These are phyloP conservation scores for Candida hispaniensis DNA, from an alignment of 805 yeast genomes.

Conservation along the genomic window DNA sequence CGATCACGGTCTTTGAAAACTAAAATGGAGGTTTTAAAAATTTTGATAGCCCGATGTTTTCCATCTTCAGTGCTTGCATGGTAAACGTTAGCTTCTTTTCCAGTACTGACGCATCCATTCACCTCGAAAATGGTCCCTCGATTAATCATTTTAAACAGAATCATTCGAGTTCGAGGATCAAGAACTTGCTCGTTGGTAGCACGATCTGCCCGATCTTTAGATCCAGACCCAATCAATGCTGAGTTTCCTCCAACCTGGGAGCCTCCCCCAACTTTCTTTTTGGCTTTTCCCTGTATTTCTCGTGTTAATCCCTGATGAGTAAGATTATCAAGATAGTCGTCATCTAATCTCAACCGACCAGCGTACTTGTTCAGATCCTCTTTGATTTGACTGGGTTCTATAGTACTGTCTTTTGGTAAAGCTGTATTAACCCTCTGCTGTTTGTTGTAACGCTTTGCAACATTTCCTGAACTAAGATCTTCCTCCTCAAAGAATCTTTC, in stretches of 20 bases:
- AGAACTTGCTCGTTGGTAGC: conserved; percentile 96
- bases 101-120: conserved; percentile 91
- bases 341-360: conserved; percentile 21
- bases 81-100: conserved; percentile 98
- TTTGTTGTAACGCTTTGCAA: conserved; percentile 11
- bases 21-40: conserved; percentile 88
- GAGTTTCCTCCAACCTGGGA: conserved; percentile 21
- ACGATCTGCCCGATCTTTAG: conserved; percentile 70
- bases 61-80: conserved; percentile 44
- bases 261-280: conserved; percentile 19
- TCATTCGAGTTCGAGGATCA: conserved; percentile 86
- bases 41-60: conserved; percentile 73
- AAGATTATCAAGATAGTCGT: conserved; percentile 18
- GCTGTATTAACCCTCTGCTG: conserved; percentile 4
- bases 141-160: conserved; percentile 68
- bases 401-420: not conserved
- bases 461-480: conserved; percentile 4
- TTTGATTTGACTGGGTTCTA: not conserved
- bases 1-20: conserved; percentile 96
- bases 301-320: conserved; percentile 14
- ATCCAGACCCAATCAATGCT: conserved; percentile 15
- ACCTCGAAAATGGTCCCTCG: conserved; percentile 76
- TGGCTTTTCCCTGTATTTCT: conserved; percentile 11
- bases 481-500: conserved; percentile 6
- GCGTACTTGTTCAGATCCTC: conserved; percentile 18